A percentile compares a stretch with the other conserved stretches of the same genome.
phyloP scores from a whole-genome alignment of 2,329 filamentous ascomycete species.

The Pestalotiopsis sp. region DNA sequence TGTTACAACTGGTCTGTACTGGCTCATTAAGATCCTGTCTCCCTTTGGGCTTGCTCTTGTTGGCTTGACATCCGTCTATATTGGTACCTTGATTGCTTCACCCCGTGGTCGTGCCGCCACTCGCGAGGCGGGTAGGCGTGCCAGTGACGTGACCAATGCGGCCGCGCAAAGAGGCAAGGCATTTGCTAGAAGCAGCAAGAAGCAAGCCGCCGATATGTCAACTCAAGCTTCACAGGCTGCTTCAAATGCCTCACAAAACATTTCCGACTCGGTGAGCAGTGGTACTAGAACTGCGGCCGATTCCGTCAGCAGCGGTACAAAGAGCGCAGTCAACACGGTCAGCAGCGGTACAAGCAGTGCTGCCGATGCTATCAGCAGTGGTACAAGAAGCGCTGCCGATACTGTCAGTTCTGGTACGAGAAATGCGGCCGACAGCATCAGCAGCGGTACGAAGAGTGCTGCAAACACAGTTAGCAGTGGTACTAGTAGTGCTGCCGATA shows the following conservation, averaged over 20 bases:
- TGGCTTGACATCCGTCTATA: constrained; percentile 1
- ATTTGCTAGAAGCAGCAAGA: neutral
- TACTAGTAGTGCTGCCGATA: neutral
- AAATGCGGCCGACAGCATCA: neutral
- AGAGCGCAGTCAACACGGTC: neutral
- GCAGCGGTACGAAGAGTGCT: neutral
- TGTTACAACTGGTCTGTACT: neutral
- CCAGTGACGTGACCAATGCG: neutral
- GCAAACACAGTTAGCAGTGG: neutral
- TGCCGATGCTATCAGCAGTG: neutral
- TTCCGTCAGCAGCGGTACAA: neutral
- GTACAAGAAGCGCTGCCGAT: neutral
- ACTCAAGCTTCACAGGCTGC: neutral
- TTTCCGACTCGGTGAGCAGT: neutral
- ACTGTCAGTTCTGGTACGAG: neutral
- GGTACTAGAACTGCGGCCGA: neutral
- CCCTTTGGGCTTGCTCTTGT: constrained; percentile 1
- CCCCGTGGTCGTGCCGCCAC: neutral
- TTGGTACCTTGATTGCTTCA: neutral
- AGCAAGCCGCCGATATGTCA: neutral
- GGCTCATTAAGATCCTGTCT: constrained; percentile 3
- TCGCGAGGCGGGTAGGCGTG: neutral
- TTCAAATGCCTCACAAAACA: neutral
- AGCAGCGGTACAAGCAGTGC: neutral
- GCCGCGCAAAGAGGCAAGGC: neutral